phyloP scores from a whole-genome alignment of 192 early-diverging fungal species.

The Rhizophagus clarus region DNA sequence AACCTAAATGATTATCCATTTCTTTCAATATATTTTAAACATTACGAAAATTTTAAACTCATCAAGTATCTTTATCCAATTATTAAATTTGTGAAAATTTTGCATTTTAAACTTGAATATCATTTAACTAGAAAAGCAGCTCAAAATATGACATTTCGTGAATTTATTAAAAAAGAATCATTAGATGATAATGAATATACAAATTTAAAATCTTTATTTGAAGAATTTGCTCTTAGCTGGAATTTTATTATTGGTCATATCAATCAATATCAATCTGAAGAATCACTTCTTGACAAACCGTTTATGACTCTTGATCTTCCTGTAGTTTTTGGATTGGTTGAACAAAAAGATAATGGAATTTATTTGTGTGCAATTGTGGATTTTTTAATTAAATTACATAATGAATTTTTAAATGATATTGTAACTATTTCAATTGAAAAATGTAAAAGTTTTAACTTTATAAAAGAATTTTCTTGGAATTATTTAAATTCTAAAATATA shows the following conservation, averaged over 20 bases:
- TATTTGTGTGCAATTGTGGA: not conserved
- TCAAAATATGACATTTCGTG: not conserved
- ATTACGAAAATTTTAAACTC: not conserved
- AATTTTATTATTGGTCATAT: not conserved
- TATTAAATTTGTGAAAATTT: conserved; percentile 23
- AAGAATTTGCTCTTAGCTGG: not conserved
- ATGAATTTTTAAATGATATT: not conserved
- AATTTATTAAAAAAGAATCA: not conserved
- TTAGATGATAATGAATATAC: not conserved
- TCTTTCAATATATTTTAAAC: conserved; percentile 24
- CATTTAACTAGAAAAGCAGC: conserved; percentile 29
- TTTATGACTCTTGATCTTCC: not conserved
- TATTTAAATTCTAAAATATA: not conserved
- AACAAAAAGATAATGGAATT: not conserved
- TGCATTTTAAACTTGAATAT: not conserved
- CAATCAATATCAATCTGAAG: not conserved
- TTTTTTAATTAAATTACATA: not conserved
- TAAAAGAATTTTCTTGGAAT: too few relatives aligned
- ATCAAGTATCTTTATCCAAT: conserved; percentile 17
- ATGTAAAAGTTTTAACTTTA: not conserved
- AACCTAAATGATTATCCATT: conserved; percentile 16
- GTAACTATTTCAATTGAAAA: not conserved
- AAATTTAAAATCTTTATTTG: not conserved
- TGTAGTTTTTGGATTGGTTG: not conserved
- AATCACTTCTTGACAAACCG: not conserved